Percentiles rank a stretch among this genome's conserved stretches.
phyloP scores from a whole-genome alignment of 2,329 filamentous ascomycete species.

The Verticillium nonalfalfae region DNA sequence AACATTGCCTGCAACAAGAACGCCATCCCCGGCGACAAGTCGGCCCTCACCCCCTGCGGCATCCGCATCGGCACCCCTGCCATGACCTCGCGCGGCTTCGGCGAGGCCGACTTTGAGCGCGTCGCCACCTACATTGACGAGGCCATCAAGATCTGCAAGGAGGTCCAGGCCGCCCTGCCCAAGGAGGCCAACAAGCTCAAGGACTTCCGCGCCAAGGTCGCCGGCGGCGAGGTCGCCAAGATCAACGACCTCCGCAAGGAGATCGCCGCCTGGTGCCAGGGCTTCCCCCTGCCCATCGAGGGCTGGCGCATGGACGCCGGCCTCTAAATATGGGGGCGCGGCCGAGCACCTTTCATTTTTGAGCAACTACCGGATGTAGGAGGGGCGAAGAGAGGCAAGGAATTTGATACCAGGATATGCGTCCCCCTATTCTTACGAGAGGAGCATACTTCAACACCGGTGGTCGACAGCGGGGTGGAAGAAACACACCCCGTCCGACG shows the following conservation, averaged over 20 bases:
- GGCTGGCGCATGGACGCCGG: slow-evolving; percentile 59
- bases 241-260: slow-evolving; percentile 85
- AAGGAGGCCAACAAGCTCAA: slow-evolving; percentile 99
- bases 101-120: slow-evolving; percentile 83
- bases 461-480: slow-evolving; percentile 9
- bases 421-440: background rate
- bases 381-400: background rate
- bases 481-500: slow-evolving; percentile 2
- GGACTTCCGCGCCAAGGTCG: slow-evolving; percentile 96
- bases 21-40: slow-evolving; percentile 95
- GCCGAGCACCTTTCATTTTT: background rate
- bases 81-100: slow-evolving; percentile 95
- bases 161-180: slow-evolving; percentile 76
- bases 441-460: slow-evolving; percentile 4
- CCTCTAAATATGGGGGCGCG: slow-evolving; percentile 34
- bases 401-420: slow-evolving; percentile 1
- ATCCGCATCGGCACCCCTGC: slow-evolving; percentile 94
- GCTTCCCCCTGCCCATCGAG: slow-evolving; percentile 88
- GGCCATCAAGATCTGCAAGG: slow-evolving; percentile 83
- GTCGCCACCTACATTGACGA: slow-evolving; percentile 87
- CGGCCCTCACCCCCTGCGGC: slow-evolving; percentile 87
- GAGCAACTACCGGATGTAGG: background rate
- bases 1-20: slow-evolving; percentile 99
- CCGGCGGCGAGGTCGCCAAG: slow-evolving; percentile 68
- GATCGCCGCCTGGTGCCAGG: slow-evolving; percentile 78